Evolutionary conservation across 805 yeast species (phyloP).

Genomic region (Phaffomyces antillensis): DNA sequence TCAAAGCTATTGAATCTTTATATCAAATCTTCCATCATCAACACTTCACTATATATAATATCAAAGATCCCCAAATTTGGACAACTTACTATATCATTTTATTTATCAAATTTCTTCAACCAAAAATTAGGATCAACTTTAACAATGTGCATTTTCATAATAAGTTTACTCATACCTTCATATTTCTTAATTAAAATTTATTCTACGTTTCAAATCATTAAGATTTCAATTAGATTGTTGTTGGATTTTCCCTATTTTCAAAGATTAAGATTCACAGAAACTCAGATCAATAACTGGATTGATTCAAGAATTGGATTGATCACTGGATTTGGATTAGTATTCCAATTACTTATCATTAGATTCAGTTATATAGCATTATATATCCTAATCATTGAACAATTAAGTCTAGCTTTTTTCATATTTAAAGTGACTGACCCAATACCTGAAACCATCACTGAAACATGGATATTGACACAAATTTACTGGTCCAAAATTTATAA

Average conservation of each 20-base stretch:
- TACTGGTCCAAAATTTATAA: slow-evolving; percentile 10
- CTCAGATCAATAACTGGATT: slow-evolving; percentile 14
- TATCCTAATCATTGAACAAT: slow-evolving; percentile 12
- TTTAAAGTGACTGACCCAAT: slow-evolving; percentile 13
- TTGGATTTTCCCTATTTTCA: slow-evolving; percentile 14
- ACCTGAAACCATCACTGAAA: slow-evolving; percentile 13
- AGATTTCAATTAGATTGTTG: slow-evolving; percentile 7
- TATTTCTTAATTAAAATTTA: background rate
- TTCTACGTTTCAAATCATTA: slow-evolving; percentile 5
- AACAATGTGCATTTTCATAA: slow-evolving; percentile 5
- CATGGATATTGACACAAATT: slow-evolving; percentile 14
- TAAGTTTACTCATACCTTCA: slow-evolving; percentile 8
- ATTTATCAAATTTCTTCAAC: slow-evolving; percentile 7
- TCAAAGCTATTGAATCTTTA: background rate
- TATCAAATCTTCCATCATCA: background rate
- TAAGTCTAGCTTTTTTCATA: slow-evolving; percentile 13
- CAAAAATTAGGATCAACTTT: slow-evolving; percentile 8
- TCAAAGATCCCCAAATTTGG: background rate
- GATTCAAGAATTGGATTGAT: slow-evolving; percentile 15
- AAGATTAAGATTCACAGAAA: slow-evolving; percentile 7
- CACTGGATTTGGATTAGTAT: slow-evolving; percentile 14
- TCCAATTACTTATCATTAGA: slow-evolving; percentile 1
- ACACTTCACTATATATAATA: background rate
- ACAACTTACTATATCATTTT: background rate
- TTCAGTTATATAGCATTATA: slow-evolving; percentile 9